These are phyloP conservation scores for Gracilaria vermiculophylla DNA, from an alignment of 23 red algal genomes.

Conservation along the genomic window DNA sequence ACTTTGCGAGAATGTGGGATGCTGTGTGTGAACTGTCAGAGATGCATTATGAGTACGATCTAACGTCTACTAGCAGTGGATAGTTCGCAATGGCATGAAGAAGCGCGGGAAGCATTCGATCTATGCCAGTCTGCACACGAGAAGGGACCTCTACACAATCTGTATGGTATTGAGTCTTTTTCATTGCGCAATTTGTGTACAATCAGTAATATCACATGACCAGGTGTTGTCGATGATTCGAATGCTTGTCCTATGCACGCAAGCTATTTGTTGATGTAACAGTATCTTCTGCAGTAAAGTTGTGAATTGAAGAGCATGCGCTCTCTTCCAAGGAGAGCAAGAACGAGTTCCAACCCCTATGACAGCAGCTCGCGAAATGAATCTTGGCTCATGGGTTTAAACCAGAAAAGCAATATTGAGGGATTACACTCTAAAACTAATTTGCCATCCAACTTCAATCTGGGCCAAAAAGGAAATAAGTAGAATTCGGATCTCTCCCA, in stretches of 20 bases:
- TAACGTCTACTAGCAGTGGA: constrained; percentile 76
- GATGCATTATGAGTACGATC: constrained; percentile 85
- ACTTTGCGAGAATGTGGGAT: constrained; percentile 81
- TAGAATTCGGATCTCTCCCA: no score
- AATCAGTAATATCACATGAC: no score
- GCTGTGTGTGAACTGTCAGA: constrained; percentile 80
- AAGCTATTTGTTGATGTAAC: no score
- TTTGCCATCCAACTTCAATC: no score
- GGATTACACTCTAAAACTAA: neutral
- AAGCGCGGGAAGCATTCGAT: neutral
- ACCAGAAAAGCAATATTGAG: neutral
- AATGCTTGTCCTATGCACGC: no score
- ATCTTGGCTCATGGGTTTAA: neutral
- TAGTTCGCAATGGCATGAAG: constrained; percentile 8
- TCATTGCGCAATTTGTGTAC: no score
- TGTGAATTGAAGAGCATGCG: neutral
- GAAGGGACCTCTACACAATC: neutral
- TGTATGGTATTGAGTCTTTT: no score
- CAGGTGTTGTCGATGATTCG: no score
- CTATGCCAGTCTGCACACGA: neutral
- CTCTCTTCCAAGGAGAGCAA: neutral
- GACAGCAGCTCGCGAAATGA: no score
- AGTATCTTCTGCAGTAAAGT: neutral
- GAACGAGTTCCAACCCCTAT: no score
- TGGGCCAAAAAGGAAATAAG: no score